Evolutionary conservation across 2,329 filamentous ascomycete genomes (phyloP), one percentile per base, ranked within the genome.

Genomic region (Penicillium sp.): DNA sequence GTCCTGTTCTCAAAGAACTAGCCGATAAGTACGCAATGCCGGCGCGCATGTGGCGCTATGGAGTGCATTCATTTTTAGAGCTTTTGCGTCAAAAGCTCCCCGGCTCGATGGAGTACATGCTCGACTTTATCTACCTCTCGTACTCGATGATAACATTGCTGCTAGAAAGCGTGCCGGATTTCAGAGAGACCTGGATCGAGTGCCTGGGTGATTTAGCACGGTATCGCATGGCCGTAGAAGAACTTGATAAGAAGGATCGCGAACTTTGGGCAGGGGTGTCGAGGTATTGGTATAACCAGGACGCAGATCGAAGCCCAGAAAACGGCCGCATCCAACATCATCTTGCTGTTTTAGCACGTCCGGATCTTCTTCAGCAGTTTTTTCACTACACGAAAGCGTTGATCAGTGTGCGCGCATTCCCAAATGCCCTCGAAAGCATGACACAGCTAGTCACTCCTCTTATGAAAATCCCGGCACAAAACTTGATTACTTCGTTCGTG

Each of bases 181-280:
- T 96, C 61, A 84, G 89, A 50, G 89, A 94, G 55, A 96, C 90
- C 0, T 97, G 93, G 93, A 90, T 96, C 9, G 93, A 97, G 62
- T 97, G 92, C 50, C 76, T 97, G 0, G 93, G 93, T 0, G 92
- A 97, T 67, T 74, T 97, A 0, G 88, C 88, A 0, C 80, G 92
- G 19, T 97, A 95, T 65, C 80, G 88, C 0, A 97, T 97, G 91
- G 91, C 91, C 0, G 91, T 97, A 42, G 92, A 97, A 69, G 89
- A 96, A 38, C 84, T 88, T 26, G 88, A 94, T 59, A 80, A 89
- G 19, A 75, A 82, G 2, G 88, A 93, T 53, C 79, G 89, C 0
- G 90, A 96, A 46, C 84, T 86, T 0, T 97, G 93, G 93, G 89
- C 88, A 0, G 82, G 82, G 0, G 89, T 96, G 0, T 88, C 89